These are phyloP conservation scores for Magnusiomyces ingens DNA, from an alignment of 1,139 yeast genomes.

Conservation along the genomic window DNA sequence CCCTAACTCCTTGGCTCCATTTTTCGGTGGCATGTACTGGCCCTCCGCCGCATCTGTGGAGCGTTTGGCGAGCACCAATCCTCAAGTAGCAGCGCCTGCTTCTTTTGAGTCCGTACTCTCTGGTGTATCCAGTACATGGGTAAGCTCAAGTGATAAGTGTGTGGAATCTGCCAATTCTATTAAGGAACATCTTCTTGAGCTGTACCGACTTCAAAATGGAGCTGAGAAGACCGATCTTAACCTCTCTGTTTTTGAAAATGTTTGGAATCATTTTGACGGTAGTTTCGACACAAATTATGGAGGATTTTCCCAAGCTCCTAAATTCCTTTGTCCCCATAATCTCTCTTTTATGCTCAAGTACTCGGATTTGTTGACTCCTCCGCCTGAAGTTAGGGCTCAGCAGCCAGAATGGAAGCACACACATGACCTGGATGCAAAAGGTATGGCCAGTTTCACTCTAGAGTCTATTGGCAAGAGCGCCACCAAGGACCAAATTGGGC, in stretches of 20 bases:
- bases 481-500: slow-evolving; percentile 35
- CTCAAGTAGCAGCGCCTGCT: background rate
- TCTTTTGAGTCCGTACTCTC: slow-evolving; percentile 26
- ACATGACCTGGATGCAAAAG: background rate
- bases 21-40: slow-evolving; percentile 38
- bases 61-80: slow-evolving; percentile 13
- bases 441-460: slow-evolving; percentile 23
- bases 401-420: slow-evolving; percentile 6
- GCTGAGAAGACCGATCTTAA: slow-evolving; percentile 21
- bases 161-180: slow-evolving; percentile 23
- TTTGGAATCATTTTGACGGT: slow-evolving; percentile 25
- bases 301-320: slow-evolving; percentile 35
- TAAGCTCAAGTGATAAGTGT: slow-evolving; percentile 23
- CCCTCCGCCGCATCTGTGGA: slow-evolving; percentile 28
- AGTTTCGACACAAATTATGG: slow-evolving; percentile 29
- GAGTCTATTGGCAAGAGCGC: slow-evolving; percentile 33
- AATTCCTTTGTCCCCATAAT: slow-evolving; percentile 34
- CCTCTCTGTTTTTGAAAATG: slow-evolving; percentile 21
- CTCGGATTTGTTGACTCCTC: slow-evolving; percentile 15
- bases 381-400: background rate
- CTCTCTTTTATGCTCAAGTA: slow-evolving; percentile 28
- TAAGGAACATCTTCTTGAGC: slow-evolving; percentile 20
- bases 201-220: slow-evolving; percentile 27
- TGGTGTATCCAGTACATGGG: slow-evolving; percentile 30
- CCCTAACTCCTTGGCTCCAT: slow-evolving; percentile 33